Evolutionary conservation across 768 basidiomycete genomes (phyloP), one percentile per base, ranked within the genome.

Genomic region (Trametes cubensis): DNA sequence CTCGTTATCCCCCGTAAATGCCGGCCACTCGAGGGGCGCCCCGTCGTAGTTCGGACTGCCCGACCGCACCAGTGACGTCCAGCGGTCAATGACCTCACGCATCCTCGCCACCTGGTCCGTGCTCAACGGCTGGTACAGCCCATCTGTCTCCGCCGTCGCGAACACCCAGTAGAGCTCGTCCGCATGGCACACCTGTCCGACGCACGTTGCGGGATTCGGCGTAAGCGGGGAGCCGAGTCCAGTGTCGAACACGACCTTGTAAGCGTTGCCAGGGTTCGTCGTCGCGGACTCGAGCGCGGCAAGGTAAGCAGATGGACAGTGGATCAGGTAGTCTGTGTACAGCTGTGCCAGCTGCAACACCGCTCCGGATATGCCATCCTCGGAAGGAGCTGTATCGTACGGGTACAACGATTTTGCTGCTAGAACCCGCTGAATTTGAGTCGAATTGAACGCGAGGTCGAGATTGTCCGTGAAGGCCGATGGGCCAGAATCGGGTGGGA

Each of bases 141-240:
- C 55, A 39, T 61, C 60, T 17, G 60, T 61, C 48, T 61, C 60
- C 6, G 60, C 60, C 6, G 60, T 61, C 21, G 54, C 60, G 54
- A 61, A 61, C 21, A 61, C 60, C 53, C 54, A 61, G 60, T 61
- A 61, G 20, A 61, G 54, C 20, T 61, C 60, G 23, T 61, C 60
- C 20, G 60, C 60, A 20, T 61, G 60, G 39, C 60, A 61, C 45
- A 61, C 60, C 47, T 61, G 60, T 8, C 60, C 60, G 15, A 46
- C 42, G 42, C 60, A 61, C 8, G 60, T 61, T 18, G 25, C 54
- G 34, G 60, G 60, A 25, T 61, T 61, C 38, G 60, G 60, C 30
- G 60, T 61, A 42, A 61, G 60, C 54, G 60, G 60, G 6, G 60
- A 61, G 1, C 45, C 53, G 15, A 61, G 60, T 1, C 60, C 60